Base-by-base conservation (phyloP, 1,139 yeast species). In the Pichiaceae sp. region DNA sequence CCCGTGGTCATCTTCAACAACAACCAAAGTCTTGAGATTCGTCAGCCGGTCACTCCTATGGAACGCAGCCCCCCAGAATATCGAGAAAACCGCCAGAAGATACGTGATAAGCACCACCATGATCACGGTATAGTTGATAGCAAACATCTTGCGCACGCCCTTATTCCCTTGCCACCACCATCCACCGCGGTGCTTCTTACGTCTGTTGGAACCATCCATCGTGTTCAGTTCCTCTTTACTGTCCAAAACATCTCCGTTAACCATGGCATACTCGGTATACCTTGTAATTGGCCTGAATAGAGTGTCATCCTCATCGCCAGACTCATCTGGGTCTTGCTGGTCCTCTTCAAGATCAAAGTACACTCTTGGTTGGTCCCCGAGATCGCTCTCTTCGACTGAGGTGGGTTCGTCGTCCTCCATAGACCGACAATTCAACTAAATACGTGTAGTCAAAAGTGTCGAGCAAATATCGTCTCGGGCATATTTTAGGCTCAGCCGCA, bases 11-110 rank as follows among this genome's bases (percentile, higher is more conserved):
- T 75, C 78, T 41, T 69, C 73, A 37, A 67, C 57, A 18, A 68
- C 67, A 26, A 78, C 68, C 37, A 71, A 54, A 51, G 70, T 57
- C 18, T 63, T 56, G 42, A 77, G 51, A 43, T 72, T 66, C 11
- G 48, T 48, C 27, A 57, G 53, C 20, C 78, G 52, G 5, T 46
- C 41, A 2, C 43, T 44, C 36, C 83, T 57, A 19, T 61, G 44
- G 49, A 62, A 76, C 48, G 68, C 57, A 1, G 80, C 60, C 1
- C 81, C 85, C 82, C 84, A 77, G 49, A 72, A 78, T 14, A 78
- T 56, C 3, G 78, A 66, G 42, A 76, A 62, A 9, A 70, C 57
- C 5, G 60, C 54, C 55, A 72, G 57, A 26, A 57, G 42, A 36
- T 52, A 55, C 1, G 35, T 17, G 34, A 44, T 29, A 37, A 57